Base-by-base conservation (phyloP, 129 eudicot genomes). In the Chrysanthemum seticuspe region DNA sequence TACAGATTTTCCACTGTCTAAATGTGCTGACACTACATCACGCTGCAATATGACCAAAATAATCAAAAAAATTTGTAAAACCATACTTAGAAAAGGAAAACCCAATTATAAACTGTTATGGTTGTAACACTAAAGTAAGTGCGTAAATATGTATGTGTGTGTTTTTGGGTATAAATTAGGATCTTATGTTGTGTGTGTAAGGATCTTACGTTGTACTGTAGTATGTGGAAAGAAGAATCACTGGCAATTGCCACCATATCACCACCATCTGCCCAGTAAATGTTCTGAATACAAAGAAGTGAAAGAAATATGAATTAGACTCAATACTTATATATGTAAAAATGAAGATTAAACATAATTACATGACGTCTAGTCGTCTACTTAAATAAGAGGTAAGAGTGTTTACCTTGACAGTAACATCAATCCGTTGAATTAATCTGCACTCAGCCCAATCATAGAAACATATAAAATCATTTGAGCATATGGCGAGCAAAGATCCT, bases 211-310 rank as follows among this genome's bases (percentile, higher is more conserved):
- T 89, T 92, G 83, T 85, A 92, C 78, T 89, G 86, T 56, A 92
- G 89, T 74, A 92, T 85, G 88, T 89, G 87, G 80, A 92, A 92
- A 34, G 96, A 92, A 57, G 96, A 47, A 80, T 92, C 98, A 76
- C 98, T 92, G 44, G 96, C 94, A 83, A 92, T 87, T 58, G 91
- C 83, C 76, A 92, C 94, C 85, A 92, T 79, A 61, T 92, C 98
- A 78, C 98, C 98, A 73, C 98, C 84, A 66, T 92, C 98, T 13
- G 98, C 96, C 98, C 98, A 92, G 85, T 89, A 92, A 68, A 92
- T 89, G 79, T 89, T 92, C 98, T 92, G 84, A 34, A 81, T 77
- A 78, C 36, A 16, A 21, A 62, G 19, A 29, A 49, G 18, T 75
- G 19, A 60, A 57, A 58, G 45, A 67, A 58, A 36, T 53, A 67